Conservation (phyloP, 768 basidiomycete genomes). For the Lactarius indigo region DNA sequence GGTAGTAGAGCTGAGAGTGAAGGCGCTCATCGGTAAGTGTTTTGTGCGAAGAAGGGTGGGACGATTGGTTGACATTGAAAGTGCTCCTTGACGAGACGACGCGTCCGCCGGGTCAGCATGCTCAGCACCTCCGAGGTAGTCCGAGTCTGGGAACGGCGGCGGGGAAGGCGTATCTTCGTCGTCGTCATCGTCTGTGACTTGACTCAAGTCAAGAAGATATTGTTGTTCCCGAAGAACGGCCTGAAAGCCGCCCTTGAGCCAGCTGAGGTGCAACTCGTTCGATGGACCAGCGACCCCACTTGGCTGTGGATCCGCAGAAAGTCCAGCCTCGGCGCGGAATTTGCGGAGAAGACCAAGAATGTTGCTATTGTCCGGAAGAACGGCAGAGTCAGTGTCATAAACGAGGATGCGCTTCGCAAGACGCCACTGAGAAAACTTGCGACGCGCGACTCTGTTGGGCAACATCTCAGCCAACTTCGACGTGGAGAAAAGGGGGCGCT, state of each 20-base stretch:
- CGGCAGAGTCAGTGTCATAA: slow-evolving; percentile 75
- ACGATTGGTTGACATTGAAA: slow-evolving; percentile 18
- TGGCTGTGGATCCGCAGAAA: slow-evolving; percentile 17
- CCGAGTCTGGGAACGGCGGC: slow-evolving; percentile 13
- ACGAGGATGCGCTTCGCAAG: slow-evolving; percentile 65
- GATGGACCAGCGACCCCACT: slow-evolving; percentile 2
- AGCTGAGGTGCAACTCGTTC: slow-evolving; percentile 52
- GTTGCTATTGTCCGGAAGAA: slow-evolving; percentile 61
- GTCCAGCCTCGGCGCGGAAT: slow-evolving; percentile 57
- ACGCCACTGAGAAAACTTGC: slow-evolving; percentile 58
- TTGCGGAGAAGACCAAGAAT: slow-evolving; percentile 72
- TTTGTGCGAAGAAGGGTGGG: slow-evolving; percentile 47
- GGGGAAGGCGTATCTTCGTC: slow-evolving; percentile 27
- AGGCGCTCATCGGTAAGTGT: slow-evolving; percentile 61
- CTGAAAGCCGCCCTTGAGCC: slow-evolving; percentile 82
- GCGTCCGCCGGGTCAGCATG: neutral
- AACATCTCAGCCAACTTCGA: slow-evolving; percentile 77
- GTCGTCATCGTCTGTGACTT: slow-evolving; percentile 47
- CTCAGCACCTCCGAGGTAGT: neutral
- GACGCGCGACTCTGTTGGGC: slow-evolving; percentile 53
- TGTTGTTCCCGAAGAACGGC: slow-evolving; percentile 55
- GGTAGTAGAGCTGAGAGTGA: slow-evolving; percentile 48
- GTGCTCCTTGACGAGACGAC: slow-evolving; percentile 6
- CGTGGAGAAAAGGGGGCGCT: slow-evolving; percentile 82
- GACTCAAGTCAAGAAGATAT: slow-evolving; percentile 48